Percentiles rank a stretch among this genome's conserved stretches.
Evolutionary conservation across 305 asterid genomes (phyloP).

Genomic region (Fraxinus velutina): DNA sequence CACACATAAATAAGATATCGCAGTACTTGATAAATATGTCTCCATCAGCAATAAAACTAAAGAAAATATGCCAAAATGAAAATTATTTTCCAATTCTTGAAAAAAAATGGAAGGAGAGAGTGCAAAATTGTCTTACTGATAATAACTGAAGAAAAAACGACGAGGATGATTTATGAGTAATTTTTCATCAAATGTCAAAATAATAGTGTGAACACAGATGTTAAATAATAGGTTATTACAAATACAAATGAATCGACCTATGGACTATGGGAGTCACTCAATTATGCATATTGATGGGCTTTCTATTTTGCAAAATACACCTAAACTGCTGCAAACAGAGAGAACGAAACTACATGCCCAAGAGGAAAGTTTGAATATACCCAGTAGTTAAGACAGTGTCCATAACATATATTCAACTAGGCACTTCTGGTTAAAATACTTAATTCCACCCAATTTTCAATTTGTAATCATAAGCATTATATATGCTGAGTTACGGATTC

Average conservation of each 20-base stretch:
- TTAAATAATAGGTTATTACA: not conserved
- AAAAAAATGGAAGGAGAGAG: no score
- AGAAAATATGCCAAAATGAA: no score
- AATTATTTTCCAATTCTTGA: no score
- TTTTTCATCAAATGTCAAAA: not conserved
- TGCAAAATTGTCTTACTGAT: no score
- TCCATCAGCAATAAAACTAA: slow-evolving; percentile 7
- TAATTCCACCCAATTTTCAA: slow-evolving; percentile 5
- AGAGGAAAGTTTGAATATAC: not conserved
- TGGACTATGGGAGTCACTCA: not conserved
- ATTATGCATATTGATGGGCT: not conserved
- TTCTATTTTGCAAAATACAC: not conserved
- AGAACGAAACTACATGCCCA: not conserved
- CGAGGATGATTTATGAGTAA: not conserved
- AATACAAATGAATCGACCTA: not conserved
- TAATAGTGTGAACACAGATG: not conserved
- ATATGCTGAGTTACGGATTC: not conserved
- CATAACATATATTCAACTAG: not conserved
- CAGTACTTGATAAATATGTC: not conserved
- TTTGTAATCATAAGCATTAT: slow-evolving; percentile 6
- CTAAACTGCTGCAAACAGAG: not conserved
- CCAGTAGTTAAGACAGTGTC: not conserved
- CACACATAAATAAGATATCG: slow-evolving; percentile 6
- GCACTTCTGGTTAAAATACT: not conserved
- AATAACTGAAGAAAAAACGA: no score